Evolutionary conservation across 148 eudicot genomes (phyloP).

Genomic region (Silene latifolia): DNA sequence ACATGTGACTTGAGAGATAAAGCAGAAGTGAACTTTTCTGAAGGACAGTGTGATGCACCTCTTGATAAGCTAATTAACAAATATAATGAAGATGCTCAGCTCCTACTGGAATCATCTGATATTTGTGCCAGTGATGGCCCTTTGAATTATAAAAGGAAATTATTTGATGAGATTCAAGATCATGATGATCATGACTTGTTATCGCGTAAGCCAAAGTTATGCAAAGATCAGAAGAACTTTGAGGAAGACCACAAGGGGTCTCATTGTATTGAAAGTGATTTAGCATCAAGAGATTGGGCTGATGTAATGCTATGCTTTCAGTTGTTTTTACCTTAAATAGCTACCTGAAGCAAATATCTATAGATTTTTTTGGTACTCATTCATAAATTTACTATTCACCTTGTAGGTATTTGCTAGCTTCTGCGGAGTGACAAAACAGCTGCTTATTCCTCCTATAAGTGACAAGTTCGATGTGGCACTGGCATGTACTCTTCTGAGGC

Average conservation of each 20-base stretch:
- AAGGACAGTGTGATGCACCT: conserved; percentile 27
- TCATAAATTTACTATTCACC: conserved; percentile 7
- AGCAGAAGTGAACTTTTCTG: conserved; percentile 18
- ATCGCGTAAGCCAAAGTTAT: conserved; percentile 38
- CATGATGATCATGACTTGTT: conserved; percentile 28
- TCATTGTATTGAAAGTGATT: conserved; percentile 29
- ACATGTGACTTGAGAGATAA: conserved; percentile 16
- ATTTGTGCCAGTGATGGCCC: conserved; percentile 21
- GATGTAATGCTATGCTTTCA: conserved; percentile 45
- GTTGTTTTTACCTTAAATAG: conserved; percentile 11
- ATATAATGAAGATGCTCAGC: conserved; percentile 16
- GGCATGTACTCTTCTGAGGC: conserved; percentile 41
- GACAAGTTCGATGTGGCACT: conserved; percentile 40
- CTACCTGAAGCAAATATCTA: conserved; percentile 2
- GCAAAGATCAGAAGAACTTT: conserved; percentile 29
- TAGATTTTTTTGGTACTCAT: conserved; percentile 8
- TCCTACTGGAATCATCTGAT: conserved; percentile 7
- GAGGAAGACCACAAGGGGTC: conserved; percentile 22
- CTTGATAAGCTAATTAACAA: conserved; percentile 29
- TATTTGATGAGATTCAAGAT: conserved; percentile 31
- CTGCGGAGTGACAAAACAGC: conserved; percentile 27
- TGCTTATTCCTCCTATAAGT: conserved; percentile 42
- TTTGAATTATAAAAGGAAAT: conserved; percentile 45
- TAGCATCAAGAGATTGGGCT: conserved; percentile 33
- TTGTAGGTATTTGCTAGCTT: conserved; percentile 61